Percentiles rank a stretch among this genome's conserved stretches.
These are phyloP conservation scores for Clonostachys sp. DNA, from an alignment of 2,329 filamentous ascomycete species.

Conservation along the genomic window DNA sequence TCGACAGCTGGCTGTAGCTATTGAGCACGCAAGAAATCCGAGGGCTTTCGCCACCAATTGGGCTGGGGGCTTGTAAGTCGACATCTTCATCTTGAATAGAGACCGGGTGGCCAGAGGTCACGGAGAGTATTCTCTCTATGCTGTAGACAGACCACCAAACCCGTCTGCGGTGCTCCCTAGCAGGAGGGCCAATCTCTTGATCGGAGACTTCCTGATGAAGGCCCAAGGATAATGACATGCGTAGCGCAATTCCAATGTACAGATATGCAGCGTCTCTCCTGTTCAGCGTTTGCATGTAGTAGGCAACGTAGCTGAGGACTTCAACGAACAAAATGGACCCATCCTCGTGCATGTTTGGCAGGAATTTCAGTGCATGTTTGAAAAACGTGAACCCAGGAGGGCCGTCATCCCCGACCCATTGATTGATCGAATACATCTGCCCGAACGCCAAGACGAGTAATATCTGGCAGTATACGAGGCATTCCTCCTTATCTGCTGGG, in stretches of 20 bases:
- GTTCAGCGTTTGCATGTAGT: conserved; percentile 54
- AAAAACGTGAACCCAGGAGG: conserved; percentile 54
- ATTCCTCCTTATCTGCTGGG: conserved; percentile 35
- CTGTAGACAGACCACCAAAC: conserved; percentile 55
- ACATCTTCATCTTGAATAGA: conserved; percentile 52
- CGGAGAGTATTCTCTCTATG: conserved; percentile 45
- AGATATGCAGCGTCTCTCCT: conserved; percentile 49
- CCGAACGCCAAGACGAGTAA: conserved; percentile 50
- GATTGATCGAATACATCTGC: conserved; percentile 52
- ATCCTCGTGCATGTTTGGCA: conserved; percentile 51
- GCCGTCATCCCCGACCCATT: conserved; percentile 44
- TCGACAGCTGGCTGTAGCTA: conserved; percentile 47
- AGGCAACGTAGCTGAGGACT: conserved; percentile 47
- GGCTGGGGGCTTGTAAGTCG: conserved; percentile 21
- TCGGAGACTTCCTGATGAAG: conserved; percentile 9
- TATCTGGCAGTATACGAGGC: conserved; percentile 44
- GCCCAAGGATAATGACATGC: conserved; percentile 12
- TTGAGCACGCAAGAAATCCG: conserved; percentile 37
- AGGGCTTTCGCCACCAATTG: not conserved
- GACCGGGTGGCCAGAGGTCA: conserved; percentile 50
- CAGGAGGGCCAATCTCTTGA: conserved; percentile 2
- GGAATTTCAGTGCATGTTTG: conserved; percentile 40
- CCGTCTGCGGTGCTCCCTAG: conserved; percentile 42
- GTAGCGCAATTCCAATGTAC: conserved; percentile 38
- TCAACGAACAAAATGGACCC: conserved; percentile 50